These are phyloP conservation scores for Hortiboletus campestris DNA, from an alignment of 768 basidiomycete genomes.

Conservation along the genomic window DNA sequence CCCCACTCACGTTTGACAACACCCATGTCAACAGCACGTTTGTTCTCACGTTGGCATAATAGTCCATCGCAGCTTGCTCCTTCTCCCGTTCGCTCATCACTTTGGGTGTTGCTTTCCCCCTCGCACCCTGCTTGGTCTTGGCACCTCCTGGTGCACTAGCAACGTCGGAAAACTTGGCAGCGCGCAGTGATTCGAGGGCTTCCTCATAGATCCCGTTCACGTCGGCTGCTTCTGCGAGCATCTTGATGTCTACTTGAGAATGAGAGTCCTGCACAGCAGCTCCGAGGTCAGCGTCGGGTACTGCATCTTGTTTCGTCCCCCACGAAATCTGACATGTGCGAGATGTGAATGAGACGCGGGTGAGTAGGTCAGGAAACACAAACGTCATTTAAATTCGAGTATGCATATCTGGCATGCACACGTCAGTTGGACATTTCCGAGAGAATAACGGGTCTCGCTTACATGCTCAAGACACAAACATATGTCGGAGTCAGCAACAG, in stretches of 20 bases:
- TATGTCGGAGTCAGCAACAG: slow-evolving; percentile 82
- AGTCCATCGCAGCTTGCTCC: slow-evolving; percentile 76
- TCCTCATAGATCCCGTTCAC: slow-evolving; percentile 84
- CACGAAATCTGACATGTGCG: slow-evolving; percentile 64
- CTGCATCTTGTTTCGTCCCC: slow-evolving; percentile 92
- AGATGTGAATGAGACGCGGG: slow-evolving; percentile 8
- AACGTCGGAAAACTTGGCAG: slow-evolving; percentile 42
- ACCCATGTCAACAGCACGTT: slow-evolving; percentile 83
- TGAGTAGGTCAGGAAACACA: slow-evolving; percentile 6
- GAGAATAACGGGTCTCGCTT: slow-evolving; percentile 23
- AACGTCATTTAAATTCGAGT: slow-evolving; percentile 83
- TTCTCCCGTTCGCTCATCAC: slow-evolving; percentile 52
- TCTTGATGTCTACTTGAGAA: slow-evolving; percentile 84
- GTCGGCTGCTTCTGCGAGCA: slow-evolving; percentile 78
- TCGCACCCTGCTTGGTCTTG: slow-evolving; percentile 9
- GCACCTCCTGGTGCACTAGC: not conserved
- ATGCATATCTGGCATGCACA: slow-evolving; percentile 63
- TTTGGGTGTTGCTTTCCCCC: slow-evolving; percentile 17
- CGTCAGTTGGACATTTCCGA: slow-evolving; percentile 18
- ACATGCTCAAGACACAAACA: slow-evolving; percentile 78
- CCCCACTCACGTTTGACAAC: slow-evolving; percentile 65
- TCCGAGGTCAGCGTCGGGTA: slow-evolving; percentile 74
- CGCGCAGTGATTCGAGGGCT: slow-evolving; percentile 69
- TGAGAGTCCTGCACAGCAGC: slow-evolving; percentile 77
- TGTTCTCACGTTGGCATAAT: slow-evolving; percentile 85